Conservation (phyloP, 2,329 filamentous ascomycete species). For the Ascochyta pisi region DNA sequence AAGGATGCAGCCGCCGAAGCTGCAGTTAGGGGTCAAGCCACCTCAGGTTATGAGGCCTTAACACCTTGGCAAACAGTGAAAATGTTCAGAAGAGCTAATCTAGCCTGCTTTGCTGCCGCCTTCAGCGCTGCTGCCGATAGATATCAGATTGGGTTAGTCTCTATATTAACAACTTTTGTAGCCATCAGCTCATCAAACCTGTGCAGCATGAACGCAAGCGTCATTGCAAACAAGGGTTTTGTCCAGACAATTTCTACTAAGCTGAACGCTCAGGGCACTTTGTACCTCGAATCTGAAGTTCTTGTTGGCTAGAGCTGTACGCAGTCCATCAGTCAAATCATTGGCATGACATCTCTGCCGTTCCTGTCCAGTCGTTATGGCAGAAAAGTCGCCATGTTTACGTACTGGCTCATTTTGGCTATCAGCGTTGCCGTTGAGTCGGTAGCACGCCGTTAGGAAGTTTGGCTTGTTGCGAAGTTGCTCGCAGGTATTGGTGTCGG, state of each 20-base stretch:
- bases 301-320: conserved; percentile 51
- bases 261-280: background rate
- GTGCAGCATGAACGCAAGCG: background rate
- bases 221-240: background rate
- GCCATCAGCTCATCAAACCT: no score
- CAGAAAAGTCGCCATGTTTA: conserved; percentile 47
- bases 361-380: conserved; percentile 47
- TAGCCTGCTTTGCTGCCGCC: conserved; percentile 4
- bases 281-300: conserved; percentile 44
- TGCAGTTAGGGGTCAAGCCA: background rate
- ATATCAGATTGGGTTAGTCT: conserved; percentile 15
- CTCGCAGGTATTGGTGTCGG: background rate
- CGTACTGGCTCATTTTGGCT: conserved; percentile 45
- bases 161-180: no score
- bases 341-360: conserved; percentile 30
- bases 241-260: background rate
- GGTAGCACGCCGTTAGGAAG: background rate
- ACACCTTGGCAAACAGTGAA: background rate
- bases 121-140: conserved; percentile 8
- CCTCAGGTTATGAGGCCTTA: background rate
- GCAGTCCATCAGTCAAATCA: conserved; percentile 50
- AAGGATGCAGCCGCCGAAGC: conserved; percentile 8
- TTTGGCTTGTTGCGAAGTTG: background rate
- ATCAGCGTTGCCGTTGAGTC: conserved; percentile 30
- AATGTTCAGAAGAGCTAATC: background rate